phyloP scores from a whole-genome alignment of 1,139 yeast genomes.

The Torulaspora pretoriensis region DNA sequence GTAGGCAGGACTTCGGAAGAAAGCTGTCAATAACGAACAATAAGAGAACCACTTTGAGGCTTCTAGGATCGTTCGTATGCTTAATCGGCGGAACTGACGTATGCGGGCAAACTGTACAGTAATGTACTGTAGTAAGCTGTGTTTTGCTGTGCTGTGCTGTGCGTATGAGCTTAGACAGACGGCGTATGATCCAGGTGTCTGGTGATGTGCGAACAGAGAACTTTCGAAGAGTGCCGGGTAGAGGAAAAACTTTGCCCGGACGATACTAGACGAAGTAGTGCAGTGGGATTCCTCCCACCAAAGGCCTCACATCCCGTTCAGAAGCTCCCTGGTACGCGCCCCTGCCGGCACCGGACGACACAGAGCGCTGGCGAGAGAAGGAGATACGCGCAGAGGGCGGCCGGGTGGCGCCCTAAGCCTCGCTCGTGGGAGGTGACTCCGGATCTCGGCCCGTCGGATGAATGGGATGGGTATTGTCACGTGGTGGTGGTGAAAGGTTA shows the following conservation, averaged over 20 bases:
- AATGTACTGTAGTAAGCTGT: background rate
- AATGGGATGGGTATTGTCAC: too few species aligned
- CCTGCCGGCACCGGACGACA: too few species aligned
- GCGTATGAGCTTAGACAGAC: too few species aligned
- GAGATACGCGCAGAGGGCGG: too few species aligned
- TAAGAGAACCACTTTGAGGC: background rate
- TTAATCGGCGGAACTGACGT: slow-evolving; percentile 5
- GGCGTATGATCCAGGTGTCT: too few species aligned
- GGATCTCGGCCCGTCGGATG: too few species aligned
- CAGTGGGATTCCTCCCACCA: slow-evolving; percentile 1
- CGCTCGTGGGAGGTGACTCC: too few species aligned
- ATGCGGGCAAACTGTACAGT: slow-evolving; percentile 1
- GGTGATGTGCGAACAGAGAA: background rate
- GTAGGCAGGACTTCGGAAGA: background rate
- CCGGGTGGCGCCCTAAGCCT: too few species aligned
- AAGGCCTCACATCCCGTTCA: background rate
- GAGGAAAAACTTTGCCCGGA: slow-evolving; percentile 1
- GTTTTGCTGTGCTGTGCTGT: too few species aligned
- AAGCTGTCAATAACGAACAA: background rate
- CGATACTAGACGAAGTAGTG: slow-evolving; percentile 3
- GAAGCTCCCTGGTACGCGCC: background rate
- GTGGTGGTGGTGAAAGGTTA: too few species aligned
- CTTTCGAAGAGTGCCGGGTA: slow-evolving; percentile 6
- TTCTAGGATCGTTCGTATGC: slow-evolving; percentile 1
- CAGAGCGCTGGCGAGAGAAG: too few species aligned